Evolutionary conservation across 2,329 filamentous ascomycete species (phyloP), one percentile per base, ranked within the genome.

Genomic region (Dothistroma pini): DNA sequence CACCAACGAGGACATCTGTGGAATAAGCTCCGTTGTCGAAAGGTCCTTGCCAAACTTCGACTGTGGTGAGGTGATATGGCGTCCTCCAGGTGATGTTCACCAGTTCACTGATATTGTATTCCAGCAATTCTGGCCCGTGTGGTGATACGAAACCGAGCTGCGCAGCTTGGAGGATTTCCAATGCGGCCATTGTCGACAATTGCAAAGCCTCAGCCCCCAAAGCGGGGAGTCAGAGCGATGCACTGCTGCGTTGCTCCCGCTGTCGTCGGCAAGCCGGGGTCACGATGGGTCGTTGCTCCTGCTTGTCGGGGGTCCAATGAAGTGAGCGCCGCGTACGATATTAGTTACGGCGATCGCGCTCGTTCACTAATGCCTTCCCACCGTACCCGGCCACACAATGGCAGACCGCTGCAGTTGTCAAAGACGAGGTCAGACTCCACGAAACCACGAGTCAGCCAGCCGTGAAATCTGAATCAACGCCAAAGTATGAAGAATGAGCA

Each of bases 51-150:
- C 58, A 60, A 6, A 66, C 48, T 32, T 63, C 58, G 49, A 66
- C 49, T 31, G 53, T 64, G 8, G 64, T 66, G 22, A 57, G 59
- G 6, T 60, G 41, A 25, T 54, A 64, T 14, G 64, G 64, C 38
- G 62, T 63, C 49, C 48, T 63, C 64, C 64, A 66, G 22, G 53
- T 56, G 12, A 66, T 60, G 47, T 58, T 58, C 22, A 66, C 56
- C 19, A 50, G 53, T 41, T 62, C 50, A 16, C 61, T 57, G 14
- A 47, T 34, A 25, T 59, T 53, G 35, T 59, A 60, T n/a, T 44
- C 8, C 12, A 44, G 41, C 41, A n/a, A 2, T 19, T 38, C 10
- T 7, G 12, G 16, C 8, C 16, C 41, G 8, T 4, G 2, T 19
- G 41, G 41, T 44, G 41, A n/a, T 44, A n/a, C 41, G 16, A 44